Evolutionary conservation across 1,284 basidiomycete genomes (phyloP), one percentile per base, ranked within the genome.

Genomic region (Tilletia walkeri): DNA sequence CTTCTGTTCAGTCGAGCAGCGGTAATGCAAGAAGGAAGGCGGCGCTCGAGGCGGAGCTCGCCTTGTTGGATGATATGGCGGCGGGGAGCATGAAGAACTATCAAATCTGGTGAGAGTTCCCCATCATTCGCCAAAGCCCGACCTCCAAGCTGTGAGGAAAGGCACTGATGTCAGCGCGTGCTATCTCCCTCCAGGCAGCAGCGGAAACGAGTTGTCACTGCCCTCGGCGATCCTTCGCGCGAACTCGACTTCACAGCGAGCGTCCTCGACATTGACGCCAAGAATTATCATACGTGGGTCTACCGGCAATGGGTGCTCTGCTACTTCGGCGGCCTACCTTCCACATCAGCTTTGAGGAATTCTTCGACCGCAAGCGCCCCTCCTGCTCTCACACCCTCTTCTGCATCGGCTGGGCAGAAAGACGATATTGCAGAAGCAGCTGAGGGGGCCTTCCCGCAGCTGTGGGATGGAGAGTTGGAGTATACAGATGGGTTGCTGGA

Each of bases 381-480:
- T 53, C 20, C 18, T 53, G 24, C 56, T 61, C 36, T 7, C 5
- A 45, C 41, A 45, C 14, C 6, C 41, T 45, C 41, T 45, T 7
- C 41, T 7, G 9, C 41, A 7, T 45, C 41, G 41, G 41, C 41
- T 14, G 41, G 6, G 14, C 41, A 45, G 41, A 5, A 9, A 16
- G 14, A 36, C 1, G 56, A 20, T 9, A 30, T 34, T 67, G 59
- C 56, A 4, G 30, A 36, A 38, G 20, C 56, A 2, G 24, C 16
- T 34, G 20, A 38, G 30, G 20, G 56, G 1, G 10, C 63, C 24
- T 75, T 72, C 36, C 75, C 79, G 0, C 84, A 85, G 50, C 82
- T 95, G 53, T 97, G 95, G 94, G 85, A 81, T 0, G 88, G 86
- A 14, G 95, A 98, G 84, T 85, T 91, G 20, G 87, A 87, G 36